phyloP scores from a whole-genome alignment of 805 yeast genomes.

The Saturnispora ahearnii region DNA sequence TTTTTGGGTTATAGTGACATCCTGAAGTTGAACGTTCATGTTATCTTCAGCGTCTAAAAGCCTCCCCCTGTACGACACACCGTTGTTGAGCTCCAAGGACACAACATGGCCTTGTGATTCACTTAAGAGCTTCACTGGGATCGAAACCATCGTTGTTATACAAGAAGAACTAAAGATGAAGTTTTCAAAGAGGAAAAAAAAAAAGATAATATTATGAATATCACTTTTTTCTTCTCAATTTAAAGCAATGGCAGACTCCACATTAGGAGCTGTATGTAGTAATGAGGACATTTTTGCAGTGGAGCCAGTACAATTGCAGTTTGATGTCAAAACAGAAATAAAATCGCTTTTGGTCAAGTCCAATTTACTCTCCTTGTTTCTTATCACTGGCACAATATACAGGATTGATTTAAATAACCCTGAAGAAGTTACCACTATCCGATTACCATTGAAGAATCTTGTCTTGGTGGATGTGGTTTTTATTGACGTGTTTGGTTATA shows the following conservation, averaged over 20 bases:
- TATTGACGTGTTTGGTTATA: constrained; percentile 44
- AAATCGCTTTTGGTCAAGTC: constrained; percentile 43
- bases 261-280: not conserved
- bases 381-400: constrained; percentile 44
- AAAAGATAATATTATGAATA: not conserved
- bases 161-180: not conserved
- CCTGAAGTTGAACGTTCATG: constrained; percentile 83
- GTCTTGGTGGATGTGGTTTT: constrained; percentile 29
- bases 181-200: not conserved
- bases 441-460: constrained; percentile 21
- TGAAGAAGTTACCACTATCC: constrained; percentile 40
- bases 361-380: constrained; percentile 48
- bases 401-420: constrained; percentile 63
- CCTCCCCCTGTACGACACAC: constrained; percentile 83
- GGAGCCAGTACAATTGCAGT: constrained; percentile 25
- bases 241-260: not conserved
- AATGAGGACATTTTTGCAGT: not conserved
- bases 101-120: constrained; percentile 71
- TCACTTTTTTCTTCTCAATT: not conserved
- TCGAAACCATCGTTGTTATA: constrained; percentile 46
- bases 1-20: constrained; percentile 68
- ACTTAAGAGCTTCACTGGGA: constrained; percentile 77
- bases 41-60: constrained; percentile 80
- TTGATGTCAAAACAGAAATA: constrained; percentile 29
- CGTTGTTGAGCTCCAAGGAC: constrained; percentile 73